Base-by-base conservation (phyloP, 2,329 filamentous ascomycete genomes). In the Colletotrichum sp. region DNA sequence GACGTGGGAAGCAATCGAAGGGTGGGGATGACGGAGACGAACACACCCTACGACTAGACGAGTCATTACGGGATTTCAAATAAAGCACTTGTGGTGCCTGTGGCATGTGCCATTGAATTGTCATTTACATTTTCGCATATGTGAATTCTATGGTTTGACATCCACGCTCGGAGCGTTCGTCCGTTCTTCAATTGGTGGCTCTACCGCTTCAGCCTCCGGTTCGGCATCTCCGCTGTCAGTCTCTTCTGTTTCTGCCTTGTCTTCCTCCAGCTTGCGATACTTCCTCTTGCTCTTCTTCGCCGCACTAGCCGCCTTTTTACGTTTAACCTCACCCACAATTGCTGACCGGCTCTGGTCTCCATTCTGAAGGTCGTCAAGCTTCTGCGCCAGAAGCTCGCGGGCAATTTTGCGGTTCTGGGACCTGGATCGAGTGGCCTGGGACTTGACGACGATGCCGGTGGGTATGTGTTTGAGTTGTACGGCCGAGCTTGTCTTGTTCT, bases 401-500 rank as follows among this genome's bases (percentile, higher is more conserved):
- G 97, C 97, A 77, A 95, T 93, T 84, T 94, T 96, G 78, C 96
- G 92, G 83, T 99, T 99, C 85, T 98, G 95, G 73, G 91, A 91
- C 21, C 95, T 92, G 2, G 95, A 98, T 64, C 97, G 93, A 10
- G 97, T 99, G 24, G 94, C 95, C 85, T 99, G 97, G 72, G 92
- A 96, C 86, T 99, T 99, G 78, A 99, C 92, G 16, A 99, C 96
- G 69, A 98, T 92, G 77, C 96, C 96, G 1, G 96, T 98, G 7
- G 96, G 95, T 18, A 94, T 86, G 84, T 99, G 97, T 79, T 94
- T 97, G 43, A 99, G 89, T 83, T 99, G 97, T 4, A 98, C 96
- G 48, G 96, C 96, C 0, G 95, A 98, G 78, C 93, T 96, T 30
- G 97, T 99, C 92, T 99, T 99, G 86, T 99, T 99, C 94, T 93